phyloP scores from a whole-genome alignment of 495 filamentous ascomycete species.

The Tuber indicum region DNA sequence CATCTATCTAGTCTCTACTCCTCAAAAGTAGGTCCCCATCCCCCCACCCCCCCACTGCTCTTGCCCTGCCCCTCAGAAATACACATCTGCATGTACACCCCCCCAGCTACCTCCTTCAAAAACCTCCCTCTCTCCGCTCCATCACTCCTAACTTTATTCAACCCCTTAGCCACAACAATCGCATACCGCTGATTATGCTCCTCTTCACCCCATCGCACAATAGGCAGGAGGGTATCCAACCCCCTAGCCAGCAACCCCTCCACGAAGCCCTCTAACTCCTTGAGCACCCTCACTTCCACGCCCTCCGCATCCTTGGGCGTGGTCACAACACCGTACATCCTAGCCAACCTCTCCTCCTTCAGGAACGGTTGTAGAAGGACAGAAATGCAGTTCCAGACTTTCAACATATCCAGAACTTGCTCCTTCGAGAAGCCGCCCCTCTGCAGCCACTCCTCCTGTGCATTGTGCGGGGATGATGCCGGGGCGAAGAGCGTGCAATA shows the following conservation, averaged over 20 bases:
- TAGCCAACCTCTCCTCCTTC: constrained; percentile 17
- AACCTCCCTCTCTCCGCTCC: constrained; percentile 16
- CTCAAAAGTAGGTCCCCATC: constrained; percentile 28
- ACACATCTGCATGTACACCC: constrained; percentile 18
- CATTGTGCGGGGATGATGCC: neutral
- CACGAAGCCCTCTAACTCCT: neutral
- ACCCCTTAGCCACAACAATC: constrained; percentile 21
- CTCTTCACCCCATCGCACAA: constrained; percentile 21
- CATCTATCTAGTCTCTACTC: constrained; percentile 14
- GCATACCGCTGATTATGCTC: constrained; percentile 25
- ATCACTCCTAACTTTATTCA: constrained; percentile 7
- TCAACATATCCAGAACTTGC: constrained; percentile 30
- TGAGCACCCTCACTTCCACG: neutral
- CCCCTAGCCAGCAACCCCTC: constrained; percentile 9
- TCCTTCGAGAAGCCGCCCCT: neutral
- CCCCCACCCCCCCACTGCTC: neutral
- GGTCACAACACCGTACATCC: constrained; percentile 20
- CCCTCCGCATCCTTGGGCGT: neutral
- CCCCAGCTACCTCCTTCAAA: constrained; percentile 20
- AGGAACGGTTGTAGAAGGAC: constrained; percentile 32
- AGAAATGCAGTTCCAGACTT: constrained; percentile 33
- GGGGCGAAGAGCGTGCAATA: constrained; percentile 24
- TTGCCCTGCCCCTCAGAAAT: constrained; percentile 5
- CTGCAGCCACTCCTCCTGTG: constrained; percentile 21
- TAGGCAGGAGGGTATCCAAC: constrained; percentile 18